A percentile compares a stretch with the other conserved stretches of the same genome.
Evolutionary conservation across 208 protist genomes (phyloP).

Genomic region (Histomonas meleagridis): DNA sequence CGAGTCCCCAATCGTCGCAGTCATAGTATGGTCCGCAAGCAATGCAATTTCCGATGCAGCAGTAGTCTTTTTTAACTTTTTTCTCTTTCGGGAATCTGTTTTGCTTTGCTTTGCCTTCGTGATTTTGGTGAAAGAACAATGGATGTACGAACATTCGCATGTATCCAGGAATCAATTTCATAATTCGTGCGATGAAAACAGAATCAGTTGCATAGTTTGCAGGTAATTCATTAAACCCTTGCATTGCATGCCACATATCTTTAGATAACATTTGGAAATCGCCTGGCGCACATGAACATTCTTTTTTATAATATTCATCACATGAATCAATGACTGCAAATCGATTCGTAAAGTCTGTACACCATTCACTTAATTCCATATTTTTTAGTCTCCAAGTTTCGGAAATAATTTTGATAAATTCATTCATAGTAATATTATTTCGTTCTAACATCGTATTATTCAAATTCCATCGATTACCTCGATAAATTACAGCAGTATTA

Average conservation of each 20-base stretch:
- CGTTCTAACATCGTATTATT: not conserved
- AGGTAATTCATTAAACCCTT: slow-evolving; percentile 5
- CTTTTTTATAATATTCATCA: not conserved
- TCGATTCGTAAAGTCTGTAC: not conserved
- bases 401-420: not conserved
- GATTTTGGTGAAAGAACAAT: not conserved
- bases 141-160: not conserved
- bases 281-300: not conserved
- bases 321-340: too few relatives aligned
- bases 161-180: slow-evolving; percentile 24
- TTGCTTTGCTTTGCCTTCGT: not conserved
- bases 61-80: not conserved
- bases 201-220: not conserved
- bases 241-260: not conserved
- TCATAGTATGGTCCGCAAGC: not conserved
- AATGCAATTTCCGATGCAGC: not conserved
- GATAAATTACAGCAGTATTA: not conserved
- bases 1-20: not conserved
- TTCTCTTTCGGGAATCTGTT: not conserved
- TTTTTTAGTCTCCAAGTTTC: not conserved
- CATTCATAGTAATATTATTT: not conserved
- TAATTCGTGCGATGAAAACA: not conserved
- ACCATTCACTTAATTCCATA: not conserved
- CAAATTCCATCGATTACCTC: not conserved
- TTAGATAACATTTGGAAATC: not conserved